These are phyloP conservation scores for Acanthamoeba sp. DNA, from an alignment of 208 protist genomes.

Conservation along the genomic window DNA sequence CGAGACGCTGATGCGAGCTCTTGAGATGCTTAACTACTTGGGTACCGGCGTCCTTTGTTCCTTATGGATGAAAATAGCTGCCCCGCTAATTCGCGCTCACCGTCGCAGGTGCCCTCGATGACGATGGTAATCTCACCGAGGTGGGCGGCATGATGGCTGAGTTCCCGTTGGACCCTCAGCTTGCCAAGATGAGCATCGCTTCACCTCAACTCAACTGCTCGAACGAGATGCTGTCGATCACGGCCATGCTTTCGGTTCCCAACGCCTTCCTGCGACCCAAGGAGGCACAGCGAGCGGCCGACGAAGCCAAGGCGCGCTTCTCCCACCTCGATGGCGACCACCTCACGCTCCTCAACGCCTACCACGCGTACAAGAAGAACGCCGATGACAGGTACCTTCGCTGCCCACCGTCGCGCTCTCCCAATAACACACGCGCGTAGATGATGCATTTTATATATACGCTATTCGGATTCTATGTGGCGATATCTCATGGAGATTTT, in stretches of 20 bases:
- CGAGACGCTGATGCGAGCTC: constrained; percentile 94
- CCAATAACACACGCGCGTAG: background rate
- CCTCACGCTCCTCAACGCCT: constrained; percentile 95
- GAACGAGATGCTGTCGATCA: constrained; percentile 91
- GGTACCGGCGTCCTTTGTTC: too few relatives aligned
- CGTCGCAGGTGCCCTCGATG: constrained; percentile 95
- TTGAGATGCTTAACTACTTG: constrained; percentile 98
- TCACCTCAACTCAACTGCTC: constrained; percentile 87
- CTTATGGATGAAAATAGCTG: too few relatives aligned
- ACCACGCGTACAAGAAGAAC: constrained; percentile 91
- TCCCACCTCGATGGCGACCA: constrained; percentile 92
- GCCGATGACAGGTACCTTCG: constrained; percentile 54
- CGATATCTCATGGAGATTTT: background rate
- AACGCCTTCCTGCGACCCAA: constrained; percentile 97
- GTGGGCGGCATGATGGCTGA: constrained; percentile 98
- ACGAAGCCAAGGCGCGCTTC: constrained; percentile 91
- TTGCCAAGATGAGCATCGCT: constrained; percentile 93
- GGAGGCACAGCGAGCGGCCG: constrained; percentile 91
- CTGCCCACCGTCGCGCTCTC: background rate
- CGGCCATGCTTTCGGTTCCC: constrained; percentile 92
- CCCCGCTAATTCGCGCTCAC: background rate
- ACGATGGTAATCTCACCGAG: constrained; percentile 97
- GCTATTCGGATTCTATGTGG: constrained; percentile 23
- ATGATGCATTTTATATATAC: constrained; percentile 29
- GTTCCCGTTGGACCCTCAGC: constrained; percentile 98